Percentiles rank a stretch among this genome's conserved stretches.
Conservation (phyloP, 805 yeast genomes). For the Candida michaelii region DNA sequence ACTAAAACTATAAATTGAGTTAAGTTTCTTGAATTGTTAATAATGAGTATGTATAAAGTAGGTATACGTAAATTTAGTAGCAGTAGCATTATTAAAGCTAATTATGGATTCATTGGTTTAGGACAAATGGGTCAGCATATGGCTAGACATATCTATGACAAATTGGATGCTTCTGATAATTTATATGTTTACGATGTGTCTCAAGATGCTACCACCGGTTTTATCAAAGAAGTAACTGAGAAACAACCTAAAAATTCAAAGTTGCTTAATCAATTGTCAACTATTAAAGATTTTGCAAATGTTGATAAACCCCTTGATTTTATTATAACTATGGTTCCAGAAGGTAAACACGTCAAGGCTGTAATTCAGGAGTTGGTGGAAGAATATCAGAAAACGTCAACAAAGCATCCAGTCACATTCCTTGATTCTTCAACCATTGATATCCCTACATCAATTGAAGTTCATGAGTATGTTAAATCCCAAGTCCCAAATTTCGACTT, state of each 20-base stretch:
- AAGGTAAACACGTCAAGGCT: conserved; percentile 47
- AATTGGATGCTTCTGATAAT: conserved; percentile 36
- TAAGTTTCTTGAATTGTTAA: not conserved
- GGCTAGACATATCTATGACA: conserved; percentile 49
- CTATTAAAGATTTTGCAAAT: conserved; percentile 27
- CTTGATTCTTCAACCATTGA: conserved; percentile 55
- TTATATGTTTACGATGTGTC: conserved; percentile 46
- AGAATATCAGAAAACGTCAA: conserved; percentile 21
- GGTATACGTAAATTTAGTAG: conserved; percentile 5
- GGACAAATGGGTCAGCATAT: conserved; percentile 59
- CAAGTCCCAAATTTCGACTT: conserved; percentile 40
- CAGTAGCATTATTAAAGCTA: conserved; percentile 10
- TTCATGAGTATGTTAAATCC: conserved; percentile 34
- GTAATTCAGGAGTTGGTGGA: conserved; percentile 40
- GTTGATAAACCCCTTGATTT: conserved; percentile 38
- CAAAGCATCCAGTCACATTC: conserved; percentile 24
- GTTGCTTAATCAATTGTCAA: conserved; percentile 13
- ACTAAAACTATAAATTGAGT: not conserved
- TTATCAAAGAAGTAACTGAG: conserved; percentile 23
- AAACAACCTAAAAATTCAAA: conserved; percentile 23
- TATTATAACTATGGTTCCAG: conserved; percentile 55
- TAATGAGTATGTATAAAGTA: not conserved
- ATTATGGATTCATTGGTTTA: conserved; percentile 55
- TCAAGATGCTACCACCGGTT: conserved; percentile 25
- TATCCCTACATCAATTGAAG: conserved; percentile 44